Base-by-base conservation (phyloP, 2,329 filamentous ascomycete species). In the Trichoderma aggressivum region DNA sequence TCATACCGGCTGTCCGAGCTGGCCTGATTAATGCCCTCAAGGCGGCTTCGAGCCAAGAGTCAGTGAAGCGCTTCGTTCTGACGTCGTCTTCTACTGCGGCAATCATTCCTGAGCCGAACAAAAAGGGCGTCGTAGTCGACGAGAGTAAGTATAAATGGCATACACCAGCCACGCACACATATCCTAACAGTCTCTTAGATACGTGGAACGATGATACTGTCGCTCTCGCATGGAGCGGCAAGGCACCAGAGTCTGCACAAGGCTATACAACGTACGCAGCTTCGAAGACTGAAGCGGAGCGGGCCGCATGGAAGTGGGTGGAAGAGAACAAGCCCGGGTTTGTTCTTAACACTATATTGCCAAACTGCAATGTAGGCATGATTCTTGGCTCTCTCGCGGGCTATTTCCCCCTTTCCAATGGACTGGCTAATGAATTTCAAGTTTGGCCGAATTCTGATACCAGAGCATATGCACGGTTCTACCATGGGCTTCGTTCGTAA, bases 61-160 rank as follows among this genome's bases (percentile, higher is more conserved):
- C 64, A 16, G 75, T 85, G 2, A 79, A 78, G 67, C 77, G 81
- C 3, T 79, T 84, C 36, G 81, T 84, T 5, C 73, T 81, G 47
- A 84, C 82, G 0, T 81, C 79, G 21, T 82, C 81, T 1, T 77
- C 79, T 0, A 73, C 75, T 2, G 74, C 80, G 77, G 26, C 80
- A 80, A 10, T 21, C 11, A 10, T 26, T n/a, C 59, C 59, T 14
- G 16, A 43, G 36, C 10, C 59, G 6, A 62, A 62, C 18, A 62
- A 14, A 62, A 62, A 62, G 34, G 59, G 59, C 18, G 24, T 62
- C 24, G 28, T 14, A 28, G 1, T 62, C 26, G 59, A 65, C 28
- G 47, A 65, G 16, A 55, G 62, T 65, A 65, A 55, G 62, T 18
- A 55, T n/a, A 18, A 11, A 7, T 11, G 26, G 16, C 16, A 43